Base-by-base conservation (phyloP, 148 eudicot species). In the Vaccinium myrtillus region DNA sequence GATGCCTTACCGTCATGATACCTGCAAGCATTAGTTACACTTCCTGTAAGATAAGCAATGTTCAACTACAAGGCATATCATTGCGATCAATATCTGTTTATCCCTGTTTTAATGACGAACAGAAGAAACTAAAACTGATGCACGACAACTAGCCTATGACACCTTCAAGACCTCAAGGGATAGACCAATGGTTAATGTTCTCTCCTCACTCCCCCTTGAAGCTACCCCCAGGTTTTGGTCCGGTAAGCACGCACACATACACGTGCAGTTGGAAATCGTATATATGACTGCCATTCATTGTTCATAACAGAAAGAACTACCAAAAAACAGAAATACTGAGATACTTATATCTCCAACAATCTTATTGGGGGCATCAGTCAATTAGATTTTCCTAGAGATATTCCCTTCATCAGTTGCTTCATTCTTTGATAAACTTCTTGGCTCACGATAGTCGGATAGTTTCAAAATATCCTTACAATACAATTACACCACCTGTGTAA, bases 1-100 rank as follows among this genome's bases (percentile, higher is more conserved):
- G 84, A 58, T 84, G 85, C 61, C 91, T 19, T 75, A 85, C 79
- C 88, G 86, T 88, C 88, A 55, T 87, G 77, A 74, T 94, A 95
- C 92, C 98, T 95, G 91, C 86, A 88, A 25, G 69, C 71, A 16
- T 82, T 43, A n/a, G 88, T 83, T 63, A 83, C 88, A 59, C 56
- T 77, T 46, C 65, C 23, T 46, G 87, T 39, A 3, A 23, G 21
- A 18, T 11, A 76, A 8, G 79, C 82, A 36, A 83, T 84, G 55
- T 76, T 71, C 0, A 61, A 15, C 67, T 80, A 87, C 74, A 80
- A 89, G 13, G 82, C 36, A 77, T 23, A 5, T 51, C 13, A 12
- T 12, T 9, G 11, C 39, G 4, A 67, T 67, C 15, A 67, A 67
- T 13, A 5, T 25, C 36, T 27, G 15, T 67, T 27, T 6, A 30